Base-by-base conservation (phyloP, 83 land plant genomes). In the Diphasiastrum complanatum region DNA sequence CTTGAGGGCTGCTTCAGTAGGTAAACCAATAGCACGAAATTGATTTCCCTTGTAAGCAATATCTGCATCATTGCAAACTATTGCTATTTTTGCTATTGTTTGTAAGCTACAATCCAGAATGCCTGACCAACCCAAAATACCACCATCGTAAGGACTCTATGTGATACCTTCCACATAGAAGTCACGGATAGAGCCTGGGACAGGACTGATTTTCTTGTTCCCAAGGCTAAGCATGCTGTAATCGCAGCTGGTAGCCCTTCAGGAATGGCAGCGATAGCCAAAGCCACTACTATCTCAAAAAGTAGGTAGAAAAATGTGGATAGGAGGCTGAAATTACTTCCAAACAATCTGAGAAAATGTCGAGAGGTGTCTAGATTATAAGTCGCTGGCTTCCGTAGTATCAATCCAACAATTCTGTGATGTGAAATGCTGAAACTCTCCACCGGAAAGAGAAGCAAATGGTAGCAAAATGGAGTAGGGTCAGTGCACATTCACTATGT, bases 1-100 rank as follows among this genome's bases (percentile, higher is more conserved):
- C 95, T 91, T 91, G 0, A 91, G 73, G 60, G 97, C 97, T 41
- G 97, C 97, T 35, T 91, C 97, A 28, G 97, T 91, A 23, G 97
- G 97, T 79, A 91, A 56, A 1, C 97, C 97, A 34, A 76, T 85
- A 2, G 95, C 95, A 36, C 72, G 70, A 33, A 80, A 85, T 1
- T 67, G 80, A 32, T 75, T 71, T 8, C 74, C 80, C 33, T 76
- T 48, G 32, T 47, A 79, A 22, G 47, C 69, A 31, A 91, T 64
- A 19, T 83, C 87, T 23, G 97, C 91, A 77, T 91, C 97, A 75
- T 87, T 91, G 72, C 97, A 89, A 16, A 85, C 68, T 20, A 89
- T 85, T 53, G 81, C 76, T 37, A 88, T 80, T 68, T 91, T 75
- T 49, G 96, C 96, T 29, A 91, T 41, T 2, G 73, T 60, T 59